Conservation (phyloP, 2,329 filamentous ascomycete genomes). For the Aspergillus pseudotamarii region DNA sequence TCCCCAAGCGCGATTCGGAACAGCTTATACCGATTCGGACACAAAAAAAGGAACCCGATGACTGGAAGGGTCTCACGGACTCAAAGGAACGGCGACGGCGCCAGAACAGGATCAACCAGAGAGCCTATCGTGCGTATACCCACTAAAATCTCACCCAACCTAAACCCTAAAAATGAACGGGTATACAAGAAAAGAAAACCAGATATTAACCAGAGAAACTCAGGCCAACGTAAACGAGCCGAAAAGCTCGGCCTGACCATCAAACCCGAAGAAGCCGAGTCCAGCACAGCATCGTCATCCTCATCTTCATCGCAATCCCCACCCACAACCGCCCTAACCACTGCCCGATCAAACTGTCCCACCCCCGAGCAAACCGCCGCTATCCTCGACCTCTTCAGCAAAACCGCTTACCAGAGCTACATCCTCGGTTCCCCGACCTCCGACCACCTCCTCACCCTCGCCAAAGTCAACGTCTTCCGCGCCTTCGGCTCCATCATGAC, state of each 20-base stretch:
- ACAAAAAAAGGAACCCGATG: conserved; percentile 10
- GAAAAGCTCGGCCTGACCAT: not conserved
- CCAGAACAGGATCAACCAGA: conserved; percentile 34
- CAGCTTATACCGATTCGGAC: not conserved
- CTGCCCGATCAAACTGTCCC: conserved; percentile 5
- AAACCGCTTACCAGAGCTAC: conserved; percentile 27
- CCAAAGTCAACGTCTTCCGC: conserved; percentile 40
- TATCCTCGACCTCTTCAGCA: conserved; percentile 21
- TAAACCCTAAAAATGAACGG: not conserved
- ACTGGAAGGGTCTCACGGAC: conserved; percentile 28
- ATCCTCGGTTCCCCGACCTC: conserved; percentile 25
- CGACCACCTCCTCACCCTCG: conserved; percentile 37
- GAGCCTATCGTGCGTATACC: conserved; percentile 26
- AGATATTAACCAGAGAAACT: not conserved
- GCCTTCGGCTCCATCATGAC: conserved; percentile 33
- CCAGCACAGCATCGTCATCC: not conserved
- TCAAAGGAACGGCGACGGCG: conserved; percentile 29
- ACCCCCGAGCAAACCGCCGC: not conserved
- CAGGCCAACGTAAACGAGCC: conserved; percentile 25
- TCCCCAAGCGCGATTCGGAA: not conserved
- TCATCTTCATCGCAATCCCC: conserved; percentile 3
- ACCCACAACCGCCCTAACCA: not conserved
- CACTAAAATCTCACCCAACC: not conserved
- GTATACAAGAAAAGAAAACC: not conserved
- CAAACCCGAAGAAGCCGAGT: not conserved